Percentiles rank a stretch among this genome's conserved stretches.
phyloP scores from a whole-genome alignment of 1,139 yeast genomes.

The Casaregolazyma suthepensis region DNA sequence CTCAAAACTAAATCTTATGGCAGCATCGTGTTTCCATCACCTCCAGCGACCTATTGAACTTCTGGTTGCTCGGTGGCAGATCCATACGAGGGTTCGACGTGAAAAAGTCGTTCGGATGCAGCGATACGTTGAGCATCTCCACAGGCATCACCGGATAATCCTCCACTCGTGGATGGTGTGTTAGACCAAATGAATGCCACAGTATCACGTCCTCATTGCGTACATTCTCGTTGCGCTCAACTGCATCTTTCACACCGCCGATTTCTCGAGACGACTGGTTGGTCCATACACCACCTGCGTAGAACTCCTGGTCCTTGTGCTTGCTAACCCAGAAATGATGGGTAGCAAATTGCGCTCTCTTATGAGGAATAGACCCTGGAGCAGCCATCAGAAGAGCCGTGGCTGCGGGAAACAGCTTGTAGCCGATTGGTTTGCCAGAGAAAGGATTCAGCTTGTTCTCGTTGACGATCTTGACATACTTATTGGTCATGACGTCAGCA shows the following conservation, averaged over 20 bases:
- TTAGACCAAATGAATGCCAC: conserved; percentile 84
- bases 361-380: conserved; percentile 52
- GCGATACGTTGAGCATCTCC: conserved; percentile 57
- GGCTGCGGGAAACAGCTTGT: conserved; percentile 73
- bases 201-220: conserved; percentile 78
- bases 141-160: conserved; percentile 95
- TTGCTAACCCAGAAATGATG: conserved; percentile 74
- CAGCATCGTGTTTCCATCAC: conserved; percentile 34
- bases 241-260: conserved; percentile 61
- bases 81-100: conserved; percentile 79
- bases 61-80: conserved; percentile 66
- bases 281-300: conserved; percentile 75
- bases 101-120: conserved; percentile 74
- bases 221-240: conserved; percentile 58
- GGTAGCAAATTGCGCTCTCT: conserved; percentile 67
- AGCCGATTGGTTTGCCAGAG: conserved; percentile 74
- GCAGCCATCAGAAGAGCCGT: conserved; percentile 70
- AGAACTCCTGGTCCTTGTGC: conserved; percentile 60
- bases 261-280: conserved; percentile 62
- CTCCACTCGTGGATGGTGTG: conserved; percentile 83
- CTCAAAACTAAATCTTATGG: conserved; percentile 15
- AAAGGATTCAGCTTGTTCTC: conserved; percentile 72
- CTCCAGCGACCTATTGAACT: conserved; percentile 64
- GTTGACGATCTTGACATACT: conserved; percentile 68
- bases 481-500: conserved; percentile 69